Evolutionary conservation across 306 rosid species (phyloP), one percentile per base, ranked within the genome.

Genomic region (Echinosophora koreensis): DNA sequence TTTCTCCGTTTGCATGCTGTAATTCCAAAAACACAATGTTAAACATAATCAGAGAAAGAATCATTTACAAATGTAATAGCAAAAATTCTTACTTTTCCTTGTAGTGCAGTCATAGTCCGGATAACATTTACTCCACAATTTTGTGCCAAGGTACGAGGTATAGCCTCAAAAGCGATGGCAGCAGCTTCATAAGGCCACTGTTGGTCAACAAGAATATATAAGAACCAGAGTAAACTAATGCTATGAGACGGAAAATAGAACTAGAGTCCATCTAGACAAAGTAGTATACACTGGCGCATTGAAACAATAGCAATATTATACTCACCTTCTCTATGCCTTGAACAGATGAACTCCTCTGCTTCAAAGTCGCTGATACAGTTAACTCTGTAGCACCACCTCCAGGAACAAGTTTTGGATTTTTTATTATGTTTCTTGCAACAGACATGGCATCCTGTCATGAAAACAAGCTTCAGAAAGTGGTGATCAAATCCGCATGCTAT

Each of bases 141-240:
- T 76, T 91, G 93, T 30, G 96, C 93, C 84, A 91, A 80, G 4
- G 96, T 89, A 35, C 96, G 81, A 9, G 93, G 96, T 65, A 91
- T 91, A n/a, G 91, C 93, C 88, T 91, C 96, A 81, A 91, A 89
- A 67, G 93, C 90, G 16, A 89, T 16, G 16, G 92, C 90, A 82
- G 93, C 89, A 76, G 90, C 93, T 89, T 91, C 96, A 77, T 91
- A 91, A 10, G 96, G 96, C 96, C 96, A 91, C 90, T 89, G 64
- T 42, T 52, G 17, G 30, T 63, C 67, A 78, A 60, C 66, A 58
- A 15, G 61, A 61, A 13, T 63, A 37, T 49, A 5, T 63, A 5
- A 78, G 46, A 12, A 67, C 13, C 42, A 61, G 57, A 50, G 22
- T 42, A 77, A 77, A 55, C 37, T 39, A 72, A 15, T n/a, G 10